Conservation (phyloP, 1,139 yeast species). For the Pichia sp. region DNA sequence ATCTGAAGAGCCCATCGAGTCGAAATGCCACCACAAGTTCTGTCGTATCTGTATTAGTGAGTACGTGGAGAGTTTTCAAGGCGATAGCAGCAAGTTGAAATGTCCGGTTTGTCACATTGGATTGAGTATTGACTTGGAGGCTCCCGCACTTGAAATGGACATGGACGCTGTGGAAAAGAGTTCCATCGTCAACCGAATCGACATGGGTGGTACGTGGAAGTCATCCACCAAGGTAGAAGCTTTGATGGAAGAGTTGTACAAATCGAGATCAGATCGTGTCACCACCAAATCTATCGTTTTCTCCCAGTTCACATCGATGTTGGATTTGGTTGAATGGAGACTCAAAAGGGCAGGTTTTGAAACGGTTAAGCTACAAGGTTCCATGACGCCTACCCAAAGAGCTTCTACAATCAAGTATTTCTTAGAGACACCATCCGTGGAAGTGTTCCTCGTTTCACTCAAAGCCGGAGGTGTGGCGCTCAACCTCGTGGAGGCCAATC, state of each 20-base stretch:
- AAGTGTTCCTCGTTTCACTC: slow-evolving; percentile 86
- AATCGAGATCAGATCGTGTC: slow-evolving; percentile 73
- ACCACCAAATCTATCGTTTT: slow-evolving; percentile 94
- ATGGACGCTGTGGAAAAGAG: slow-evolving; percentile 60
- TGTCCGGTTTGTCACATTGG: slow-evolving; percentile 98
- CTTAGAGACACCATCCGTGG: slow-evolving; percentile 87
- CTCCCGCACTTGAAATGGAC: slow-evolving; percentile 78
- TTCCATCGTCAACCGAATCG: slow-evolving; percentile 83
- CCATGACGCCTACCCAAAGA: slow-evolving; percentile 93
- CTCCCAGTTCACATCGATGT: slow-evolving; percentile 94
- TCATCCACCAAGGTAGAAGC: slow-evolving; percentile 97
- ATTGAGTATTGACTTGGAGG: slow-evolving; percentile 80
- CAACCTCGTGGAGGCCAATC: slow-evolving; percentile 93
- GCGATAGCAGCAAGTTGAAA: slow-evolving; percentile 49
- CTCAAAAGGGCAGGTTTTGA: slow-evolving; percentile 88
- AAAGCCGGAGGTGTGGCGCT: slow-evolving; percentile 99
- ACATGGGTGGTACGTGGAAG: slow-evolving; percentile 81
- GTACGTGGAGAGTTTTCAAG: slow-evolving; percentile 76
- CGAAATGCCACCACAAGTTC: slow-evolving; percentile 87
- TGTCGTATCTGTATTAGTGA: slow-evolving; percentile 90
- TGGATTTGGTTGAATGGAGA: slow-evolving; percentile 94
- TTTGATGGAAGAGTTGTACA: slow-evolving; percentile 83
- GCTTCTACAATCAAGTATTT: slow-evolving; percentile 85
- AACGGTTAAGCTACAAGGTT: slow-evolving; percentile 90
- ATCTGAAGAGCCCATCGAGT: slow-evolving; percentile 94